phyloP scores from a whole-genome alignment of 768 basidiomycete genomes.

The Tricholoma saponaceum region DNA sequence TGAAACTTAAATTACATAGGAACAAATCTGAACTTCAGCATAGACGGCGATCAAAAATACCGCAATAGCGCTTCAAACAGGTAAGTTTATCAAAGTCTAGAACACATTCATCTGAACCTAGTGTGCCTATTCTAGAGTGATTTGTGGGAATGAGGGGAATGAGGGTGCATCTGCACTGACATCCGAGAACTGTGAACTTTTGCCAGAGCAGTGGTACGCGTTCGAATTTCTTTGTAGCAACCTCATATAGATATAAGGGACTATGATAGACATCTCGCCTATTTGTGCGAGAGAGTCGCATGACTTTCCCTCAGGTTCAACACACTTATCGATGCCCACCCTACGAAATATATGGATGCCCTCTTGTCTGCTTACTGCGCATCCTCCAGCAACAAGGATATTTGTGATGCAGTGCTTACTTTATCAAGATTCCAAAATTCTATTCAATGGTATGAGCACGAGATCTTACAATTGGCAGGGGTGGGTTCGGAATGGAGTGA shows the following conservation, averaged over 20 bases:
- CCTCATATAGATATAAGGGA: background rate
- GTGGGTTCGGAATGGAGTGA: background rate
- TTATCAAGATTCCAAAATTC: background rate
- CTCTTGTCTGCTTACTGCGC: background rate
- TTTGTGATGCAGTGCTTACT: background rate
- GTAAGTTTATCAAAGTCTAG: background rate
- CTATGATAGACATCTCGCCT: background rate
- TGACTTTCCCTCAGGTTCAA: background rate
- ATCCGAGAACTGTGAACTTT: background rate
- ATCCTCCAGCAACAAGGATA: background rate
- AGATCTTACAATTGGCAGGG: background rate
- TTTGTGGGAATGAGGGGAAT: too few relatives aligned
- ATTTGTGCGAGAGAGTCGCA: background rate
- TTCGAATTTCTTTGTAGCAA: background rate
- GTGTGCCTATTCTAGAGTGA: background rate
- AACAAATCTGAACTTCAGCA: background rate
- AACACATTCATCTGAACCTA: background rate
- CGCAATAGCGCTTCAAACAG: background rate
- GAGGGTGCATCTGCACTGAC: background rate
- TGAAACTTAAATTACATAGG: background rate
- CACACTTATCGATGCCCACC: background rate
- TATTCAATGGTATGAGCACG: background rate
- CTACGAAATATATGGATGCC: background rate
- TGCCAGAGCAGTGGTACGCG: background rate
- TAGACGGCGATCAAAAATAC: background rate